These are phyloP conservation scores for Rhodomyrtus psidioides DNA, from an alignment of 441 rosid species.

Conservation along the genomic window DNA sequence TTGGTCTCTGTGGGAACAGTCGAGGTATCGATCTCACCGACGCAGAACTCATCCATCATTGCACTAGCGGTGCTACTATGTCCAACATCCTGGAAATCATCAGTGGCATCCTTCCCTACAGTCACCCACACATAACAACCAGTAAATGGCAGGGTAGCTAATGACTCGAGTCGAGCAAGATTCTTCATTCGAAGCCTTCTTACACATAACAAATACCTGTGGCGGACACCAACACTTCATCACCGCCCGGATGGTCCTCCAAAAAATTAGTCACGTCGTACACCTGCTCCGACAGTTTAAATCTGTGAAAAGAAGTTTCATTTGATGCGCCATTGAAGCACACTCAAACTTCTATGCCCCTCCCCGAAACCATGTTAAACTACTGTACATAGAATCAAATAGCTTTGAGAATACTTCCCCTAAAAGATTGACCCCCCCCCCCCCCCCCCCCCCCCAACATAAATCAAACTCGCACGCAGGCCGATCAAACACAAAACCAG, in stretches of 20 bases:
- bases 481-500: neutral
- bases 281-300: constrained; percentile 24
- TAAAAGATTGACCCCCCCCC: too few species aligned
- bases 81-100: constrained; percentile 61
- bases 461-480: neutral
- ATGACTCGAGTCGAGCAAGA: neutral
- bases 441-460: too few species aligned
- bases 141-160: neutral
- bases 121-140: neutral
- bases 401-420: too few species aligned
- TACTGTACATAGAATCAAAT: too few species aligned
- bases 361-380: too few species aligned
- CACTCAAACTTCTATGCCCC: too few species aligned
- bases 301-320: neutral
- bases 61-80: constrained; percentile 46
- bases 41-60: constrained; percentile 45
- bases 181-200: neutral
- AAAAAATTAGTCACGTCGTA: constrained; percentile 52
- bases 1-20: constrained; percentile 33
- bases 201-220: constrained; percentile 27
- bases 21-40: constrained; percentile 37
- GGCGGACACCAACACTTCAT: constrained; percentile 50
- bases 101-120: constrained; percentile 59
- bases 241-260: constrained; percentile 66
- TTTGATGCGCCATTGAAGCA: neutral